Conservation (phyloP, 2,329 filamentous ascomycete genomes). For the Epichloe coenophiala region DNA sequence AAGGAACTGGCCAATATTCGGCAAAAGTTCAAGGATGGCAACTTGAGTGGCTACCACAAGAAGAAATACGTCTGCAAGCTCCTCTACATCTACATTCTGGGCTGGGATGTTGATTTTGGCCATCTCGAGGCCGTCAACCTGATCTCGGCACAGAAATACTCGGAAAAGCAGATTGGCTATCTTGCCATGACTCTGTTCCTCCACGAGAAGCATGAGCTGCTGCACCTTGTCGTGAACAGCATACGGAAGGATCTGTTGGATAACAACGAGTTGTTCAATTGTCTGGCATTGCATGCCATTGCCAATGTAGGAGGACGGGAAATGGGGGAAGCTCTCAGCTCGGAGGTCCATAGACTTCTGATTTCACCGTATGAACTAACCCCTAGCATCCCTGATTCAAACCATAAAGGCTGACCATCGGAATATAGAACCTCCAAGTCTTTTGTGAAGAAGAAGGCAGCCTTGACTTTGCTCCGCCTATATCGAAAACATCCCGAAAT, state of each 20-base stretch:
- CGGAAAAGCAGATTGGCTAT: constrained; percentile 98
- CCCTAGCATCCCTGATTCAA: neutral
- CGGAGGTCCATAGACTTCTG: constrained; percentile 81
- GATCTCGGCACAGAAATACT: constrained; percentile 93
- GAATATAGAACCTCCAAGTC: constrained; percentile 57
- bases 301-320: constrained; percentile 94
- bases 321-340: constrained; percentile 92
- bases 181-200: constrained; percentile 93
- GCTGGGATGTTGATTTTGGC: constrained; percentile 98
- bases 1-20: constrained; percentile 97
- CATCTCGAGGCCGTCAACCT: constrained; percentile 97
- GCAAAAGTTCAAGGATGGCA: constrained; percentile 96
- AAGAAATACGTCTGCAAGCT: constrained; percentile 99
- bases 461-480: constrained; percentile 77
- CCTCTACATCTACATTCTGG: constrained; percentile 96
- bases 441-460: constrained; percentile 98
- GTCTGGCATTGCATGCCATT: constrained; percentile 89
- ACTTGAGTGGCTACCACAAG: constrained; percentile 90
- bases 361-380: constrained; percentile 69
- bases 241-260: constrained; percentile 93
- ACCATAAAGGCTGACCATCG: neutral
- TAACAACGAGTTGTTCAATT: constrained; percentile 96
- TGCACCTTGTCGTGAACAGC: constrained; percentile 95
- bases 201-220: constrained; percentile 89
- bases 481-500: constrained; percentile 93